Evolutionary conservation across 768 basidiomycete genomes (phyloP).

Genomic region (Boletus rubescentipes): DNA sequence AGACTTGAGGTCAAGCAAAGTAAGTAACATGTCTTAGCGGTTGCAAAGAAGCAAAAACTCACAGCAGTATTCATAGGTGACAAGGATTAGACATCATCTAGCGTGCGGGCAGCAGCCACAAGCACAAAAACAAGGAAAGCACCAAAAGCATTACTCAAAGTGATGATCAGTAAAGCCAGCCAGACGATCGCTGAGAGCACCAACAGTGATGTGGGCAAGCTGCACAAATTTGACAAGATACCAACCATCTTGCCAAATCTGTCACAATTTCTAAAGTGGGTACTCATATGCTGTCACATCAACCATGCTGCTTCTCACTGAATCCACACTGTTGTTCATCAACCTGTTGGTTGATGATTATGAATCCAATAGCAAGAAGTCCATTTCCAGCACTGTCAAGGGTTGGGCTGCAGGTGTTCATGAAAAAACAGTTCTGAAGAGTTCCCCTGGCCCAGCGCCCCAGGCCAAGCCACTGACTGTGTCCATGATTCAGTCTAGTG

Average conservation of each 20-base stretch:
- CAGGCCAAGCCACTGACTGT: background rate
- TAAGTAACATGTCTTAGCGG: background rate
- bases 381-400: background rate
- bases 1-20: background rate
- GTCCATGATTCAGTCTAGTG: background rate
- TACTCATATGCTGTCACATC: background rate
- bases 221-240: too few species aligned
- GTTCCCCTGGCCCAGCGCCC: background rate
- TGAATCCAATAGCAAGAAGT: background rate
- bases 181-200: background rate
- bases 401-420: background rate
- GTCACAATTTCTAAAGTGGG: conserved; percentile 5
- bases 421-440: background rate
- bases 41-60: background rate
- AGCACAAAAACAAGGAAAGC: background rate
- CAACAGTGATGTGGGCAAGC: background rate
- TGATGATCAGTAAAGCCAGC: background rate
- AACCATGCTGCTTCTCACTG: conserved; percentile 2
- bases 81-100: background rate
- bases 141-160: background rate
- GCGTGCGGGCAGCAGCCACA: background rate
- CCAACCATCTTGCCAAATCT: too few species aligned
- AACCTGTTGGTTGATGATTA: conserved; percentile 3
- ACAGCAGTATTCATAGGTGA: background rate
- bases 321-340: background rate